Evolutionary conservation across 345 rosid species (phyloP), one percentile per base, ranked within the genome.

Genomic region (Rhodamnia argentea): DNA sequence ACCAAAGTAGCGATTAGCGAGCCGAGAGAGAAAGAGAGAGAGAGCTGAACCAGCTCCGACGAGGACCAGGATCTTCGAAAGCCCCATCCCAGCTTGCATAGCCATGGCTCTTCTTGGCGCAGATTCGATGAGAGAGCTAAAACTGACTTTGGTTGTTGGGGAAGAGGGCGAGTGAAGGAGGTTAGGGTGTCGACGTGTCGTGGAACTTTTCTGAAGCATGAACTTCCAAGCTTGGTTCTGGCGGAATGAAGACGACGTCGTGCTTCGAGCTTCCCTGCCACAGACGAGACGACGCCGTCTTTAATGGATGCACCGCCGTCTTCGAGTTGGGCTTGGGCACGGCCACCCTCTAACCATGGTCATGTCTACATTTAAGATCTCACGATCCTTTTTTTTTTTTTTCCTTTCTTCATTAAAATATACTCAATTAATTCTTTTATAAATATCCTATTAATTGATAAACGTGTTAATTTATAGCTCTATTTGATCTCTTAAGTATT

Each of bases 71-170:
- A 97, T 92, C 94, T 84, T 93, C 18, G 96, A 92, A 40, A 95
- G 84, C 57, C 99, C 91, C 26, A 97, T 85, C 81, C 98, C 97
- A 11, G 94, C 56, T 89, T 96, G 99, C 96, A 95, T 85, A 84
- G 98, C 95, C 99, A 97, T 97, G 87, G 84, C 87, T 37, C 78
- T 70, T 12, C 78, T 37, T 40, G 0, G 44, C 42, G 86, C 40
- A 3, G 52, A 44, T 52, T 22, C 23, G 40, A 13, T 26, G 82
- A 50, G 37, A 26, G 6, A 55, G 78, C 70, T 16, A 15, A 15
- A 83, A 52, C 62, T 82, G 53, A 44, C 40, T 10, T 3, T 1
- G 16, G 81, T 12, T 20, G 42, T 23, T 29, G 52, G 44, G 5
- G 37, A 24, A 29, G 53, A 32, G 23, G 53, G 37, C 16, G 53